A percentile compares a stretch with the other conserved stretches of the same genome.
phyloP scores from a whole-genome alignment of 78 protist species.

The Dictyostelium discoideum region dicty_2.7 NC_007088.5:4008001-4008500 shows the following conservation, averaged over 20 bases:
- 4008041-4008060: background rate
- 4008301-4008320: conserved; percentile 30
- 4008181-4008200: conserved; percentile 53
- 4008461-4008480: conserved; percentile 43
- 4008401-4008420: conserved; percentile 54
- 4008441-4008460: conserved; percentile 33
- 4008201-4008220: conserved; percentile 74
- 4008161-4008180: conserved; percentile 48
- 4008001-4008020: conserved; percentile 58
- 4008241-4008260: conserved; percentile 67
- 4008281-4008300: conserved; percentile 66
- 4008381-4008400: conserved; percentile 32
- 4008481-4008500: conserved; percentile 42
- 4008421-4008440: conserved; percentile 47
- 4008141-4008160: conserved; percentile 70
- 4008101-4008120: background rate
- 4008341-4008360: conserved; percentile 46
- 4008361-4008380: conserved; percentile 47
- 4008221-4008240: conserved; percentile 47
- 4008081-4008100: no score
- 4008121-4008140: conserved; percentile 77
- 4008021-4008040: conserved; percentile 20
- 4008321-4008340: conserved; percentile 68
- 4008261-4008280: conserved; percentile 30
- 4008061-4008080: no score